Base-by-base conservation (phyloP, 2,329 filamentous ascomycete genomes). In the Aspergillus felis region DNA sequence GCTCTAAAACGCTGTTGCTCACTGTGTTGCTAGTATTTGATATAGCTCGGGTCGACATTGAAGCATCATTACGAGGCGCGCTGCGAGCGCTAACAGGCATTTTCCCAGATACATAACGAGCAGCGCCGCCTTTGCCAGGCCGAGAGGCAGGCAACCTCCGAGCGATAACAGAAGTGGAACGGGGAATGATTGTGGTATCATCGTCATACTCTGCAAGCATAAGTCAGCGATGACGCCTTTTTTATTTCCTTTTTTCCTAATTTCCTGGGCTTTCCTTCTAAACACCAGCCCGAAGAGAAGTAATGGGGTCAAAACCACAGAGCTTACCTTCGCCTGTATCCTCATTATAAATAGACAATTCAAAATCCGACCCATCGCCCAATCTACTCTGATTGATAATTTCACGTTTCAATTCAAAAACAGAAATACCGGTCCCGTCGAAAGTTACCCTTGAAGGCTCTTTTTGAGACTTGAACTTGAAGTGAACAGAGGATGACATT, bases 391-490 rank as follows among this genome's bases (percentile, higher is more conserved):
- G 90, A 75, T 85, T 87, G 80, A 99, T 99, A 71, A 99, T 99
- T 79, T 97, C 94, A 80, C 93, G 90, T 81, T 99, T 99, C 72
- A 99, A 83, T 74, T 99, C 95, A 78, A 97, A 99, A 63, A 97
- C 94, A 61, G 93, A 96, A 72, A 97, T 96, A 76, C 91, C 91
- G 68, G 93, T 97, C 72, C 94, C 94, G 78, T 99, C 93, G 76
- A 99, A 97, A 71, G 92, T 90, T 69, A 99, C 92, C 71, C 92
- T 87, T 57, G 91, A 91, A 59, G 92, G 91, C 73, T 97, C 94
- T 80, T 92, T 97, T 74, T 95, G 92, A 67, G 93, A 97, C 80
- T 97, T 97, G 87, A 99, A 99, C 80, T 96, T 96, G 90, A 97
- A 99, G 79, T 97, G 97, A 72, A 99, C 94, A 65, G 92, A 97